Conservation (phyloP, 2,329 filamentous ascomycete species). For the Cercospora janseana region DNA sequence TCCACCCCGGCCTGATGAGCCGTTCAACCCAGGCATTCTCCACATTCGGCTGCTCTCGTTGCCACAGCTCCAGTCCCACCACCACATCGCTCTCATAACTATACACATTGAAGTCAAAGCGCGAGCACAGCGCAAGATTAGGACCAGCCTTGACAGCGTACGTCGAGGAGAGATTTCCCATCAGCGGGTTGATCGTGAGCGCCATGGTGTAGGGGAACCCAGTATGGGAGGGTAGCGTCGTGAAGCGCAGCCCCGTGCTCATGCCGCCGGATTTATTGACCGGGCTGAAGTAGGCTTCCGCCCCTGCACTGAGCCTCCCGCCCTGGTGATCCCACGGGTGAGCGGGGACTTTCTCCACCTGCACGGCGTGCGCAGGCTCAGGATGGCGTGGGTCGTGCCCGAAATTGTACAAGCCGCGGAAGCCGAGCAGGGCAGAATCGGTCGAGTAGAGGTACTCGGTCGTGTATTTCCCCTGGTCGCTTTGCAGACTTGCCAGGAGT, state of each 20-base stretch:
- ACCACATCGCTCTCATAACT: conserved; percentile 95
- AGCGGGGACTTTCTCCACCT: conserved; percentile 8
- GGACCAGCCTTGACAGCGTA: conserved; percentile 87
- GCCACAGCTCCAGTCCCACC: conserved; percentile 86
- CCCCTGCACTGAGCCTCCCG: conserved; percentile 85
- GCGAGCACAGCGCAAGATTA: conserved; percentile 79
- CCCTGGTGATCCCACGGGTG: conserved; percentile 59
- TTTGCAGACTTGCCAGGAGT: conserved; percentile 69
- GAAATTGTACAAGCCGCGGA: conserved; percentile 92
- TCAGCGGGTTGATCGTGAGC: conserved; percentile 86
- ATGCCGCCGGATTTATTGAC: conserved; percentile 92
- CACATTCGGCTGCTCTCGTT: conserved; percentile 46
- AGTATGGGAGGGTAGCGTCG: conserved; percentile 74
- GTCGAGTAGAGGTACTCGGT: conserved; percentile 89
- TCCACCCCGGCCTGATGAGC: conserved; percentile 45
- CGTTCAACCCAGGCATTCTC: conserved; percentile 48
- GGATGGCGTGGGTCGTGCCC: conserved; percentile 62
- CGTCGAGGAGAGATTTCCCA: conserved; percentile 86
- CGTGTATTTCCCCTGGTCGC: conserved; percentile 82
- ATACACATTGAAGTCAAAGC: conserved; percentile 96
- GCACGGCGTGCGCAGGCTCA: background rate
- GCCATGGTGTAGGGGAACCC: conserved; percentile 93
- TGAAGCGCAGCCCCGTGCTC: conserved; percentile 84
- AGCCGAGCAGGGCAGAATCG: conserved; percentile 82
- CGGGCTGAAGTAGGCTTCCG: conserved; percentile 91